These are phyloP conservation scores for Cicer arietinum DNA, from an alignment of 306 rosid genomes.

Conservation along the genomic window DNA sequence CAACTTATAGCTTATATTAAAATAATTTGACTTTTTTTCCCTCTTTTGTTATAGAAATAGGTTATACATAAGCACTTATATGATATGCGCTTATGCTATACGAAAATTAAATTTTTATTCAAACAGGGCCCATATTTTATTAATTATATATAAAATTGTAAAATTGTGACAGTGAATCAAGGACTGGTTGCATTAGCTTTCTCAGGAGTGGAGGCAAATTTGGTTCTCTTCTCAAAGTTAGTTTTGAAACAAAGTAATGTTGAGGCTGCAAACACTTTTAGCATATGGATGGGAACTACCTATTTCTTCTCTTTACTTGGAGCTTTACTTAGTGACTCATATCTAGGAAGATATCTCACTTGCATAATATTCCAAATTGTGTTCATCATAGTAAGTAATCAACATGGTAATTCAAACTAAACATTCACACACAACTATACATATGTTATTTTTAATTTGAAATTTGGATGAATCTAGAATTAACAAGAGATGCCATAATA, in stretches of 20 bases:
- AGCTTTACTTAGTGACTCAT: constrained; percentile 71
- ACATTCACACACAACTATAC: neutral
- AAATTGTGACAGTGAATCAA: constrained; percentile 60
- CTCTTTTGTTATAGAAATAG: neutral
- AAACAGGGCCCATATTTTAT: neutral
- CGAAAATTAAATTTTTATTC: neutral
- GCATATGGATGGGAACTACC: constrained; percentile 72
- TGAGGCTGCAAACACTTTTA: constrained; percentile 66
- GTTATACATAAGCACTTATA: neutral
- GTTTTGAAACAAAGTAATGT: constrained; percentile 66
- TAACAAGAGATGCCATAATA: too few relatives aligned
- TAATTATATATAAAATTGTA: constrained; percentile 22
- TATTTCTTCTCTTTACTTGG: constrained; percentile 65
- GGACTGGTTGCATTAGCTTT: constrained; percentile 63
- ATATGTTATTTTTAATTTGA: too few relatives aligned
- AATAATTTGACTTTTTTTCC: neutral
- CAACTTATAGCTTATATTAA: neutral
- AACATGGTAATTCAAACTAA: neutral
- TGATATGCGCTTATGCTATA: neutral
- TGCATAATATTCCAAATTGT: constrained; percentile 58
- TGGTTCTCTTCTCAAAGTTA: constrained; percentile 66
- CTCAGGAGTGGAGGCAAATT: constrained; percentile 68
- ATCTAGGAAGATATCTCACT: constrained; percentile 65
- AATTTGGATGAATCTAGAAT: too few relatives aligned
- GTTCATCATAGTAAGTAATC: constrained; percentile 55